phyloP scores from a whole-genome alignment of 2,329 filamentous ascomycete genomes.

The Cladosporium velox region DNA sequence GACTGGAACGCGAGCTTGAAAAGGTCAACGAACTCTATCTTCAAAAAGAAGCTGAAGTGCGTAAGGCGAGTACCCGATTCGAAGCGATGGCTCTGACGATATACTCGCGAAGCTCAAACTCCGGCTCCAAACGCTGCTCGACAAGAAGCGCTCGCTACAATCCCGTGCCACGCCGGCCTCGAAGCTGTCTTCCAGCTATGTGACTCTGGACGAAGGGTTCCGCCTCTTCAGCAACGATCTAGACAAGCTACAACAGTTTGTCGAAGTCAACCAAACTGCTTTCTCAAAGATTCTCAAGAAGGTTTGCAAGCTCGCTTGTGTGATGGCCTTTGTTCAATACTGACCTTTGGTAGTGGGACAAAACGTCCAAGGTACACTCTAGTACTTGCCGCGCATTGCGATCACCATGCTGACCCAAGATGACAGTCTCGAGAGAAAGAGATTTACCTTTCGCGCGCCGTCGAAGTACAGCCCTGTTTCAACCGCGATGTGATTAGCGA shows the following conservation, averaged over 20 bases:
- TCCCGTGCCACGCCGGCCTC: constrained; percentile 71
- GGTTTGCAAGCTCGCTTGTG: constrained; percentile 45
- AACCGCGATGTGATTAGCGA: constrained; percentile 96
- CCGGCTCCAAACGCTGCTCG: constrained; percentile 84
- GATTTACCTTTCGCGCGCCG: constrained; percentile 89
- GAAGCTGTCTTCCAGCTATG: constrained; percentile 88
- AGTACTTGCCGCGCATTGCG: neutral
- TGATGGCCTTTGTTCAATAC: constrained; percentile 29
- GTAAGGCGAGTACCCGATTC: constrained; percentile 34
- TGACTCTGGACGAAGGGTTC: constrained; percentile 92
- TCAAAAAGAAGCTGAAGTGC: constrained; percentile 95
- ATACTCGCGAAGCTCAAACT: constrained; percentile 72
- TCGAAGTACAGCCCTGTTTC: constrained; percentile 98
- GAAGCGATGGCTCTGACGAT: constrained; percentile 11
- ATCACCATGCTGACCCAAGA: constrained; percentile 27
- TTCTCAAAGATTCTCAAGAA: constrained; percentile 99
- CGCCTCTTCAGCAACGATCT: constrained; percentile 95
- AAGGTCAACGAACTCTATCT: constrained; percentile 98
- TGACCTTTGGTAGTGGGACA: constrained; percentile 74
- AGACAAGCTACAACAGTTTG: constrained; percentile 95
- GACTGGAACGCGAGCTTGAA: constrained; percentile 93
- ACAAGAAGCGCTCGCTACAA: constrained; percentile 92
- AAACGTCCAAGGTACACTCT: constrained; percentile 83
- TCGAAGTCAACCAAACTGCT: constrained; percentile 95
- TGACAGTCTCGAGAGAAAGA: constrained; percentile 90